Evolutionary conservation across 306 rosid species (phyloP).

Genomic region (Ammopiptanthus mongolicus): DNA sequence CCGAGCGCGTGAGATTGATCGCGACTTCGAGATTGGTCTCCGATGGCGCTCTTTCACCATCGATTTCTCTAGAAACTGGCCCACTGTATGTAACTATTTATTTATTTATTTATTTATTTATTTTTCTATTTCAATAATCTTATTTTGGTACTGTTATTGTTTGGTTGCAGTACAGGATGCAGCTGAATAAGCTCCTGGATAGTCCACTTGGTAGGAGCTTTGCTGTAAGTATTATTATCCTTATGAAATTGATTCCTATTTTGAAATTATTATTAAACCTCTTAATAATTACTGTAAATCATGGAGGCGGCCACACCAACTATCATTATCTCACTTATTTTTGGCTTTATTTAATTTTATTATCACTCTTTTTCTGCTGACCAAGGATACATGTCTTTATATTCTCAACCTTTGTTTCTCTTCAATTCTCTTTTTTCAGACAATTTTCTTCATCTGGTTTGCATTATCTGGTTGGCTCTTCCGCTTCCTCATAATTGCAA

Average conservation of each 20-base stretch:
- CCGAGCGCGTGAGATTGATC: constrained; percentile 74
- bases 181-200: constrained; percentile 51
- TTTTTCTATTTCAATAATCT: not conserved
- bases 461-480: constrained; percentile 97
- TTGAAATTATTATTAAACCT: too few relatives aligned
- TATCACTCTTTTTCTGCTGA: not conserved
- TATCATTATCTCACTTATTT: too few relatives aligned
- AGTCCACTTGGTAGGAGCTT: constrained; percentile 74
- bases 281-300: too few relatives aligned
- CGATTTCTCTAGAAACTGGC: constrained; percentile 75
- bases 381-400: not conserved
- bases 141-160: not conserved
- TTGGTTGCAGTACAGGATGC: constrained; percentile 76
- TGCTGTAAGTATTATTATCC: constrained; percentile 38
- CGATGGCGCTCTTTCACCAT: constrained; percentile 65
- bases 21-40: constrained; percentile 73
- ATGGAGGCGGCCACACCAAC: too few relatives aligned
- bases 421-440: constrained; percentile 42
- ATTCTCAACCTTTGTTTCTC: not conserved
- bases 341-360: too few relatives aligned
- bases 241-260: not conserved
- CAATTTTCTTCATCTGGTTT: constrained; percentile 90
- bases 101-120: not conserved
- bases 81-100: constrained; percentile 42
- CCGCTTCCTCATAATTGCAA: constrained; percentile 61